Evolutionary conservation across 805 yeast genomes (phyloP), one percentile per base, ranked within the genome.

Genomic region (Kodamaea nitidulidarum): DNA sequence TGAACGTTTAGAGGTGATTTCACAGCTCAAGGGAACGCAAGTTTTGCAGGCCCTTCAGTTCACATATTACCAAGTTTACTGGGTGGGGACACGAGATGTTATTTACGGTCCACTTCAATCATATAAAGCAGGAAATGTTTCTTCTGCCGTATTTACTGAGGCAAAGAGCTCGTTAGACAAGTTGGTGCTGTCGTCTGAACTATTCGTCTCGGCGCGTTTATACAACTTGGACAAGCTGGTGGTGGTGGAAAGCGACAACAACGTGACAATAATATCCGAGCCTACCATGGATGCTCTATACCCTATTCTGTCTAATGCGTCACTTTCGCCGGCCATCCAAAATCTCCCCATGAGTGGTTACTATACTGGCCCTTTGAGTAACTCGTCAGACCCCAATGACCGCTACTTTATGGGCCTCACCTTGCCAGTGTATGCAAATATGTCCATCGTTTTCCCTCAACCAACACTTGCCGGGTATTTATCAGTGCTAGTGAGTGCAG

Each of bases 21-120:
- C 95, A 2, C 84, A 84, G 56, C 65, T 88, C 40, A 88, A 87
- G 58, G 78, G 91, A 0, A 75, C 90, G 0, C 96, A 88, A 58
- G 67, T 88, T 15, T 73, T 72, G 39, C 96, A 87, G 60, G 74
- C 78, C 29, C 63, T 85, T 42, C 75, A 75, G 42, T 73, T 70
- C 44, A 65, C 77, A 18, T 81, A 78, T 55, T 84, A 81, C 53
- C 95, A 87, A 58, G 73, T 81, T 2, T 72, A 73, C 41, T 80
- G 84, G 67, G 63, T 88, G 7, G 64, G 86, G 1, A 67, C 78
- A 3, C 72, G 81, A 48, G 84, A 79, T 41, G 58, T 80, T 1
- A 55, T 88, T 7, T 81, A 80, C 45, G 50, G 60, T 10, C 79
- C 93, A 0, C 62, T 88, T 35, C 69, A 80, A 2, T 67, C 75